Base-by-base conservation (phyloP, 2,329 filamentous ascomycete genomes). In the Hypoxylon sp. region DNA sequence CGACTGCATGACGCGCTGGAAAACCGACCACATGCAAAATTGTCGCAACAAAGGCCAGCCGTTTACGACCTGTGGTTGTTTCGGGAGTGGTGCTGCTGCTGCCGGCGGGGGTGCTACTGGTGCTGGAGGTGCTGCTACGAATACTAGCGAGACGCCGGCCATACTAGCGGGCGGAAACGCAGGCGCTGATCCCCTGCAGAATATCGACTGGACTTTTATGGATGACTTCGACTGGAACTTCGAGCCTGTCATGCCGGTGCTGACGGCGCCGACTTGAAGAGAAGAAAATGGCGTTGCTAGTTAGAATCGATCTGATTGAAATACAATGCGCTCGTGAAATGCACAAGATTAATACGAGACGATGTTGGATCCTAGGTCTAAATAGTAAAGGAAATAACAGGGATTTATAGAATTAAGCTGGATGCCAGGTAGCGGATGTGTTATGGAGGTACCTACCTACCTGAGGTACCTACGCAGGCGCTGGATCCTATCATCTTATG, bases 1-100 rank as follows among this genome's bases (percentile, higher is more conserved):
- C 66, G 85, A 84, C 71, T 87, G 85, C 67, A 77, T 88, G 5
- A 76, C 80, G 35, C 76, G 81, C 37, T 87, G 84, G 82, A 86
- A 78, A 62, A 68, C 66, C 33, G 78, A 77, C 50, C 70, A 72
- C 31, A 52, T 39, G 47, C 54, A 26, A 3, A 37, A 46, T 19
- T 51, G 57, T 24, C 33, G 47, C 5, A 9, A 42, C 35, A 59
- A 59, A 24, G 37, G 31, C 22, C 46, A 59, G 57, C 46, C 57
- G 0, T 37, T 52, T 33, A 24, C 14, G 5, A 22, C 46, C 9
- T 59, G 57, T 9, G 19, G 33, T 5, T 59, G 57, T 5, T 24
- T 59, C 2, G 57, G 57, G 2, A 59, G 57, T 19, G 31, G 19
- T 1, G 47, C 46, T 8, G 46, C 52, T 6, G 59, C 59, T 17